Evolutionary conservation across 139 green algal species (phyloP).

Genomic region (Tetraselmis chui): DNA sequence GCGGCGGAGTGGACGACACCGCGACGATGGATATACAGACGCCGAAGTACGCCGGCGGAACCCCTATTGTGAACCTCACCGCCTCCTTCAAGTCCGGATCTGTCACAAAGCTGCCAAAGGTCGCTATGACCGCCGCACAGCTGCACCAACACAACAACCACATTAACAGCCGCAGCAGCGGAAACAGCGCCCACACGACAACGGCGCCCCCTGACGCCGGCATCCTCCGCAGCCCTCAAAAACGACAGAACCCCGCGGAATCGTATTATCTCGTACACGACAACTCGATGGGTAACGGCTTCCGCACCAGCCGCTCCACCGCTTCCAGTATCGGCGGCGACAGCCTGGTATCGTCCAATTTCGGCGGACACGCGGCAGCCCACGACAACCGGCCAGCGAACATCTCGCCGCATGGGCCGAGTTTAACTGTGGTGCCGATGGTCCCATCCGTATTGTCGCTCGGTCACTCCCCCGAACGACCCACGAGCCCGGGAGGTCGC

Average conservation of each 20-base stretch:
- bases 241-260: no score
- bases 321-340: not conserved
- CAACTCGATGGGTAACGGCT: not conserved
- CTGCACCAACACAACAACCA: not conserved
- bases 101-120: not conserved
- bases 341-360: not conserved
- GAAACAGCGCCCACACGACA: no score
- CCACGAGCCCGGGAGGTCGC: no score
- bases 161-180: not conserved
- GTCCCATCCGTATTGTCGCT: no score
- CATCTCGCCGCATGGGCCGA: not conserved
- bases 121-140: not conserved
- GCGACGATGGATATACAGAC: not conserved
- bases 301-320: not conserved
- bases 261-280: not conserved
- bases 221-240: no score
- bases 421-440: no score
- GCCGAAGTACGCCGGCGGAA: not conserved
- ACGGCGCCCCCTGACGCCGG: no score
- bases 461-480: no score
- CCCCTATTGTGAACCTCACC: not conserved
- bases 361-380: not conserved
- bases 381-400: not conserved
- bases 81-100: not conserved
- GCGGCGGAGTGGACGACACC: not conserved